phyloP scores from a whole-genome alignment of 768 basidiomycete genomes.

The Macrolepiota albuminosa region DNA sequence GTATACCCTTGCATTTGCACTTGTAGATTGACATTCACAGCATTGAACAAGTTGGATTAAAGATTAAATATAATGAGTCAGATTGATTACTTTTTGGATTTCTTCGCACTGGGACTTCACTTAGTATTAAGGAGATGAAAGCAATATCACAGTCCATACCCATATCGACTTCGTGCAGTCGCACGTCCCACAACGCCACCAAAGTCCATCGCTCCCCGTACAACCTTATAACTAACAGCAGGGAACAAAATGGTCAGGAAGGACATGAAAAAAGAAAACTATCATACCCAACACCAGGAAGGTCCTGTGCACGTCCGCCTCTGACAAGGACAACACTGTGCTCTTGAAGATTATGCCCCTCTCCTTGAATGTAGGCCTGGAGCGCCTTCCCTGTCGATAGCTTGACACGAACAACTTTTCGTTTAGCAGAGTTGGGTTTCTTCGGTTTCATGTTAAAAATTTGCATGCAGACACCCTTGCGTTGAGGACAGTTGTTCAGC shows the following conservation, averaged over 20 bases:
- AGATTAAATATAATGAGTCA: not conserved
- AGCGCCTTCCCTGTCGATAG: conserved; percentile 83
- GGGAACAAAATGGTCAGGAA: not conserved
- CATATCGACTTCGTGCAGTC: conserved; percentile 86
- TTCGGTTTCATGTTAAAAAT: conserved; percentile 83
- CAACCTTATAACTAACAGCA: conserved; percentile 79
- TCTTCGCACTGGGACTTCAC: conserved; percentile 56
- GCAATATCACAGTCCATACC: conserved; percentile 40
- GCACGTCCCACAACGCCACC: conserved; percentile 83
- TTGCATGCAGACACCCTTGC: conserved; percentile 87
- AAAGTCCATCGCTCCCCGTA: conserved; percentile 90
- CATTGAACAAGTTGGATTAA: not conserved
- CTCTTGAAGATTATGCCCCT: conserved; percentile 97
- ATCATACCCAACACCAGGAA: conserved; percentile 90
- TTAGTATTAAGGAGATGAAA: conserved; percentile 8
- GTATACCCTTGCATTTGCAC: conserved; percentile 10
- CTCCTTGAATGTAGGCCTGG: conserved; percentile 94
- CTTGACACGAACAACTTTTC: conserved; percentile 94
- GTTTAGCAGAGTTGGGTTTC: conserved; percentile 98
- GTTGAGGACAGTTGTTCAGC: conserved; percentile 74
- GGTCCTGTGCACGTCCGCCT: conserved; percentile 94
- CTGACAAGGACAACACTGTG: conserved; percentile 94
- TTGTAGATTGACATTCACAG: conserved; percentile 1
- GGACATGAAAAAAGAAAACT: not conserved
- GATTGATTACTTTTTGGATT: conserved; percentile 72